These are phyloP conservation scores for Eleusine indica DNA, from an alignment of 176 grass and related monocot species.

Conservation along the genomic window DNA sequence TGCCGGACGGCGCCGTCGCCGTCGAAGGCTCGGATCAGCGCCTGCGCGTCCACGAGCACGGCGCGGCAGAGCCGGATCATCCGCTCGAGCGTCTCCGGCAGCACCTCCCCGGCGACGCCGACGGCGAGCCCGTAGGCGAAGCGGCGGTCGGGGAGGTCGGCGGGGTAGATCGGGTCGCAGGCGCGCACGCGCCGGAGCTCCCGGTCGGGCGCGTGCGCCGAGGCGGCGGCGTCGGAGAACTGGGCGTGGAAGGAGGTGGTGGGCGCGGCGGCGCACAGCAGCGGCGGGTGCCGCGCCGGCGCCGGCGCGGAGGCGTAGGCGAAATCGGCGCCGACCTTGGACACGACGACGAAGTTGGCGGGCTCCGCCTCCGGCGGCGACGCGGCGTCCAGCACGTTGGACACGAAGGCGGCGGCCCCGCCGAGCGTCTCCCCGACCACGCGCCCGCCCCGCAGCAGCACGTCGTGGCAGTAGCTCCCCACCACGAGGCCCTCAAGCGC, in stretches of 20 bases:
- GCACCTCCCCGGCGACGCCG: constrained; percentile 77
- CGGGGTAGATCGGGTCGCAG: constrained; percentile 76
- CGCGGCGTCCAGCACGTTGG: constrained; percentile 77
- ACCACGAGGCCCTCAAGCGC: constrained; percentile 55
- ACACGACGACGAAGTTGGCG: constrained; percentile 45
- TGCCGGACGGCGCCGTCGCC: constrained; percentile 63
- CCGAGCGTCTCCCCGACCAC: constrained; percentile 82
- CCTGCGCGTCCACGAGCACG: constrained; percentile 92
- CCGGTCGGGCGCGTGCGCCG: constrained; percentile 64
- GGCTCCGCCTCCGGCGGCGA: constrained; percentile 42
- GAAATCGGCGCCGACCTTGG: constrained; percentile 86
- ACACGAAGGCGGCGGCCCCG: constrained; percentile 82
- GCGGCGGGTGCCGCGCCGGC: constrained; percentile 37
- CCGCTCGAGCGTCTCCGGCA: constrained; percentile 66
- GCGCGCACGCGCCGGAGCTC: constrained; percentile 63
- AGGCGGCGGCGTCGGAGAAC: constrained; percentile 48
- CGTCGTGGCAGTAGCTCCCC: constrained; percentile 99
- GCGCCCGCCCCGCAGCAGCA: constrained; percentile 63
- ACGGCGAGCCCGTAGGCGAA: constrained; percentile 83
- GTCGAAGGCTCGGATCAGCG: constrained; percentile 85
- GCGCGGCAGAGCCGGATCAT: constrained; percentile 75
- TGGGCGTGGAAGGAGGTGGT: constrained; percentile 90
- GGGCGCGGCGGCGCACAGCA: constrained; percentile 46
- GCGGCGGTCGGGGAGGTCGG: constrained; percentile 57
- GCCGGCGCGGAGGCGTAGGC: constrained; percentile 51